These are phyloP conservation scores for Agrocybe chaxingu DNA, from an alignment of 768 basidiomycete genomes.

Conservation along the genomic window DNA sequence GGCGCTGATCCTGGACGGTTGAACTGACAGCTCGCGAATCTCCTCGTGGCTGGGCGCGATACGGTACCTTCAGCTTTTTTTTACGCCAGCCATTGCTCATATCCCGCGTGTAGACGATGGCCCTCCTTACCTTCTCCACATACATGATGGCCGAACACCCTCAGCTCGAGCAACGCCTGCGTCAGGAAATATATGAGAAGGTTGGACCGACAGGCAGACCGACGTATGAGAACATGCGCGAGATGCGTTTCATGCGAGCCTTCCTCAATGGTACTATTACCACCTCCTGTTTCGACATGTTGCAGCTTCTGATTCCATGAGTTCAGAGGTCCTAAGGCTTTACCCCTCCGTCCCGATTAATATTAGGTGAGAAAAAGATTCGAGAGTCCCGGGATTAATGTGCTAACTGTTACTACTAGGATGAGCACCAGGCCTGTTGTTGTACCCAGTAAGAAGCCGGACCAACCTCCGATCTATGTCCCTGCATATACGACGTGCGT, in stretches of 20 bases:
- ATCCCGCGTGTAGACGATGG: conserved; percentile 25
- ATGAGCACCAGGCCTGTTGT: no score
- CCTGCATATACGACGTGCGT: no score
- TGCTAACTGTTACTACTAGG: no score
- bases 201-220: conserved; percentile 33
- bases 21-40: conserved; percentile 32
- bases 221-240: conserved; percentile 38
- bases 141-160: conserved; percentile 42
- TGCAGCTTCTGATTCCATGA: no score
- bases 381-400: no score
- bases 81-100: neutral
- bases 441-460: no score
- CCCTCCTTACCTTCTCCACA: conserved; percentile 33
- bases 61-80: conserved; percentile 28
- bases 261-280: conserved; percentile 18
- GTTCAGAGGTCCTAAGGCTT: conserved; percentile 31
- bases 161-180: conserved; percentile 27
- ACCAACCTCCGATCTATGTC: no score
- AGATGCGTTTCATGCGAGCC: conserved; percentile 33
- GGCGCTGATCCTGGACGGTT: neutral
- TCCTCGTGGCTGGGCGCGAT: conserved; percentile 52
- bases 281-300: no score
- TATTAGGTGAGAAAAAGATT: no score
- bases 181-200: conserved; percentile 33
- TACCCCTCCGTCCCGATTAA: conserved; percentile 21